These are phyloP conservation scores for Microcyclospora tardicrescens DNA, from an alignment of 2,329 filamentous ascomycete genomes.

Conservation along the genomic window DNA sequence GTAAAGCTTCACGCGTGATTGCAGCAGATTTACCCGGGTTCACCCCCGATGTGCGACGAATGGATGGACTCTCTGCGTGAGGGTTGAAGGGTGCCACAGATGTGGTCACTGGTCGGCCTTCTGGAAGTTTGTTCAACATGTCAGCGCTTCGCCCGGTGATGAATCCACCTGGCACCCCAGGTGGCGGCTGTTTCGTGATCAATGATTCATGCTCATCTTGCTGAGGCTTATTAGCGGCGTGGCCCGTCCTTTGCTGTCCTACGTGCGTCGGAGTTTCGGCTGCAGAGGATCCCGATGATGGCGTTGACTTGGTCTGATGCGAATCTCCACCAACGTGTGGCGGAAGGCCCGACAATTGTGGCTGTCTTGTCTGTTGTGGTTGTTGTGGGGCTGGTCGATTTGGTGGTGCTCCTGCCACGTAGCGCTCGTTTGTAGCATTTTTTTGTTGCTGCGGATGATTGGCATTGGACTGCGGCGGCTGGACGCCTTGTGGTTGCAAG, in stretches of 20 bases:
- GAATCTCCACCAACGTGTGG: background rate
- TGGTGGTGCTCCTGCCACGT: background rate
- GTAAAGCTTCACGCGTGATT: constrained; percentile 37
- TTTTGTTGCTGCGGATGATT: constrained; percentile 4
- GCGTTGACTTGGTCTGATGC: constrained; percentile 11
- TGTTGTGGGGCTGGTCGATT: background rate
- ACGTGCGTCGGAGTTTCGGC: constrained; percentile 9
- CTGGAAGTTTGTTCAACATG: constrained; percentile 23
- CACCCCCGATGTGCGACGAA: constrained; percentile 76
- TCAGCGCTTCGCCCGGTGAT: constrained; percentile 33
- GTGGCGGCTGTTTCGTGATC: constrained; percentile 14
- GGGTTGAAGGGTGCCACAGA: constrained; percentile 32
- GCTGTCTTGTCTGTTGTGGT: background rate
- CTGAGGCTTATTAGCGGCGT: background rate
- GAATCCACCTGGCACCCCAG: constrained; percentile 30
- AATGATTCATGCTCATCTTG: constrained; percentile 9
- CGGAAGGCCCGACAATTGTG: background rate
- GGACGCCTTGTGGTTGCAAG: constrained; percentile 16
- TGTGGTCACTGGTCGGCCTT: constrained; percentile 19
- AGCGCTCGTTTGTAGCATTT: background rate
- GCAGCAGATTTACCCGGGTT: constrained; percentile 70
- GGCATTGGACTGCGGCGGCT: constrained; percentile 10
- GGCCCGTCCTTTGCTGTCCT: background rate
- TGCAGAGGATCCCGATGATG: constrained; percentile 17
- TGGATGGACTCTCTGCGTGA: constrained; percentile 51